Percentiles rank a stretch among this genome's conserved stretches.
phyloP scores from a whole-genome alignment of 108 stramenopile species.

The Tribonema minus region DNA sequence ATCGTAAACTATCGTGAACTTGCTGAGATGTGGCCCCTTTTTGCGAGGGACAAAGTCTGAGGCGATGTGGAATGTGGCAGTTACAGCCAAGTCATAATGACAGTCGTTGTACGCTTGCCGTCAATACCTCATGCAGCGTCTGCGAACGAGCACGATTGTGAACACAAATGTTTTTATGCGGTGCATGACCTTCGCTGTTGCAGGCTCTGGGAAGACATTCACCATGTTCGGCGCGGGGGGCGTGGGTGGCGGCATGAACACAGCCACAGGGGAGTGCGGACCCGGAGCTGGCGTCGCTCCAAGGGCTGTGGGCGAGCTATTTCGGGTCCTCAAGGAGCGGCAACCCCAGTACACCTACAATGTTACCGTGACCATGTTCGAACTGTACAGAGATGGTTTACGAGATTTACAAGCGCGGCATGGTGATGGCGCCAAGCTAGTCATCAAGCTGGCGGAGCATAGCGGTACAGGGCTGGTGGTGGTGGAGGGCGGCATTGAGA shows the following conservation, averaged over 20 bases:
- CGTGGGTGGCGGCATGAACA: slow-evolving; percentile 15
- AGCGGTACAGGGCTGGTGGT: slow-evolving; percentile 49
- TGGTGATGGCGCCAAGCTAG: slow-evolving; percentile 1
- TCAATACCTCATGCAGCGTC: no score
- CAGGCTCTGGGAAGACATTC: slow-evolving; percentile 50
- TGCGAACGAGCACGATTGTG: no score
- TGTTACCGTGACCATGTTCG: slow-evolving; percentile 52
- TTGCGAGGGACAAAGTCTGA: no score
- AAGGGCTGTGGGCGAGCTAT: slow-evolving; percentile 44
- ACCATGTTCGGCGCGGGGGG: slow-evolving; percentile 49
- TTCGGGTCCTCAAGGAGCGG: slow-evolving; percentile 50
- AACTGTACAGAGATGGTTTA: slow-evolving; percentile 51
- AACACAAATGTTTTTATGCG: no score
- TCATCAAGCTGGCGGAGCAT: slow-evolving; percentile 54
- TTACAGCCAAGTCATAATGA: no score
- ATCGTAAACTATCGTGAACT: no score
- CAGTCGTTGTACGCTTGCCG: no score
- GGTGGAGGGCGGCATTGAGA: slow-evolving; percentile 47
- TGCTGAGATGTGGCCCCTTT: no score
- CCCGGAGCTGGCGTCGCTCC: slow-evolving; percentile 47
- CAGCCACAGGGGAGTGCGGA: slow-evolving; percentile 32
- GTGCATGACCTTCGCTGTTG: no score
- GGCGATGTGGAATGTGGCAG: no score
- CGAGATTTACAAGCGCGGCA: slow-evolving; percentile 25
- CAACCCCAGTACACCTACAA: slow-evolving; percentile 47